phyloP scores from a whole-genome alignment of 257 asterid species.

The Solanum phureja region DNA sequence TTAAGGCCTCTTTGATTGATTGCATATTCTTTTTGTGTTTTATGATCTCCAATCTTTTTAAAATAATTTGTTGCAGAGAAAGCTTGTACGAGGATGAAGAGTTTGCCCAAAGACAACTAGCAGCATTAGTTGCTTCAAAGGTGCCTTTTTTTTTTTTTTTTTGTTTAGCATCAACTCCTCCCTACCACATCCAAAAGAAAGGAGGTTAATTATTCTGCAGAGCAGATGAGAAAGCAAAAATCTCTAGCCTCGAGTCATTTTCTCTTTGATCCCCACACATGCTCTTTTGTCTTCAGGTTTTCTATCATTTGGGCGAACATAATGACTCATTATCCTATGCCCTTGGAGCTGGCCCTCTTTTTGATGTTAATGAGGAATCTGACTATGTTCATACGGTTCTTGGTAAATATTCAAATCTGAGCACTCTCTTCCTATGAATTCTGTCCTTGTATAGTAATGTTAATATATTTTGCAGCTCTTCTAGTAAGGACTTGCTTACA shows the following conservation, averaged over 20 bases:
- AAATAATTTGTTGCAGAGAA: slow-evolving; percentile 29
- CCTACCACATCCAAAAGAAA: not conserved
- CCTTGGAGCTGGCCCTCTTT: slow-evolving; percentile 82
- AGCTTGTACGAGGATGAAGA: slow-evolving; percentile 73
- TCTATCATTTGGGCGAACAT: slow-evolving; percentile 80
- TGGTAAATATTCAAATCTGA: slow-evolving; percentile 24
- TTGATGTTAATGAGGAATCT: slow-evolving; percentile 77
- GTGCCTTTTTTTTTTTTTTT: slow-evolving; percentile 5
- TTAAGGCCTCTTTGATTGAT: not conserved
- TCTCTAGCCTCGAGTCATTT: not conserved
- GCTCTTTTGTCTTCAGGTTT: slow-evolving; percentile 41
- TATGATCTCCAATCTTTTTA: not conserved
- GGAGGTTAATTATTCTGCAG: not conserved
- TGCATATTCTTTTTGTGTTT: not conserved
- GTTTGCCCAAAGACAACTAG: slow-evolving; percentile 61
- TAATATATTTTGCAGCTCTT: not conserved
- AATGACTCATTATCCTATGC: slow-evolving; percentile 85
- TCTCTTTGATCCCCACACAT: not conserved
- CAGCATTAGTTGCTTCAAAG: slow-evolving; percentile 86
- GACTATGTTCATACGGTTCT: slow-evolving; percentile 81
- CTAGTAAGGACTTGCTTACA: not conserved
- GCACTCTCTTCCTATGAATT: not conserved
- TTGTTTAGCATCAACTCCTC: not conserved
- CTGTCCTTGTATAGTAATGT: not conserved
- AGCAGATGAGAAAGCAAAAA: not conserved